Evolutionary conservation across 208 protist genomes (phyloP).

Genomic region (Lotmaria passim): DNA sequence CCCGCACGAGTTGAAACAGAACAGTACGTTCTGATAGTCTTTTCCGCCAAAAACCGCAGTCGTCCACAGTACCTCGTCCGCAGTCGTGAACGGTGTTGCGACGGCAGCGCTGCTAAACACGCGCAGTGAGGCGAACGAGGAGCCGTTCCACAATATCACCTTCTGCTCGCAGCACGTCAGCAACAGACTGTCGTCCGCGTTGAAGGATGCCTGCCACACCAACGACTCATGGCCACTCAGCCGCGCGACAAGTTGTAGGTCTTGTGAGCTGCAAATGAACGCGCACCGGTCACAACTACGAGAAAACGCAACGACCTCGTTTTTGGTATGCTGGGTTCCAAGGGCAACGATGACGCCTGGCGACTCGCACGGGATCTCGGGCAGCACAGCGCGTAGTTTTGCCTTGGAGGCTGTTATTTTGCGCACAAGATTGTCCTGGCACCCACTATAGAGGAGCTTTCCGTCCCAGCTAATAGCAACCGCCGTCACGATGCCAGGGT

Average conservation of each 20-base stretch:
- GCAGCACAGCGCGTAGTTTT: conserved; percentile 34
- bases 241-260: conserved; percentile 30
- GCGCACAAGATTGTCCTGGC: conserved; percentile 61
- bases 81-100: neutral
- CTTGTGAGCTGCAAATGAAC: conserved; percentile 43
- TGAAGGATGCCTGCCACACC: conserved; percentile 59
- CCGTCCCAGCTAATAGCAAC: conserved; percentile 58
- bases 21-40: conserved; percentile 36
- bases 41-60: conserved; percentile 44
- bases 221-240: conserved; percentile 55
- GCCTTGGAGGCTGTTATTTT: conserved; percentile 48
- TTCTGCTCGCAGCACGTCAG: conserved; percentile 62
- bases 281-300: conserved; percentile 52
- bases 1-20: conserved; percentile 46
- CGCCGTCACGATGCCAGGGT: conserved; percentile 66
- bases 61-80: conserved; percentile 44
- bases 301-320: conserved; percentile 51
- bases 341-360: conserved; percentile 56
- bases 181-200: conserved; percentile 44
- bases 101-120: conserved; percentile 28
- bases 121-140: conserved; percentile 28
- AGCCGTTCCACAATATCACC: conserved; percentile 53
- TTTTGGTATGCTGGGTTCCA: conserved; percentile 50
- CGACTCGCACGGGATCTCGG: conserved; percentile 21
- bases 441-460: conserved; percentile 62